These are phyloP conservation scores for Lophiostoma macrostomum DNA, from an alignment of 495 filamentous ascomycete genomes.

Conservation along the genomic window DNA sequence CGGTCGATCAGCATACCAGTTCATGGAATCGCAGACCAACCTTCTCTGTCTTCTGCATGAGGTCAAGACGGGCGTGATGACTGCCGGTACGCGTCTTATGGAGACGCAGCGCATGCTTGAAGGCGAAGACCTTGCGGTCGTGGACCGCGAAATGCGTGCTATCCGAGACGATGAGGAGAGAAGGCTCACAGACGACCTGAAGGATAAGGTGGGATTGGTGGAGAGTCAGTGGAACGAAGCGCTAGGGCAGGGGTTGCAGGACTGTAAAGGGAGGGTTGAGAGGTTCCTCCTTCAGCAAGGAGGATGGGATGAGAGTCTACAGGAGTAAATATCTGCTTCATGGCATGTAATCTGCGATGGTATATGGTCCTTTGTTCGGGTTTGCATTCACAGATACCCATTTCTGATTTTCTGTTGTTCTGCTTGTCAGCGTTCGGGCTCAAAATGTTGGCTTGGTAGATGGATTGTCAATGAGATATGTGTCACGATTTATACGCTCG, in stretches of 20 bases:
- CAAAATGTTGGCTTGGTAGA: no score
- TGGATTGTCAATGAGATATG: no score
- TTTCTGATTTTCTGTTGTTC: no score
- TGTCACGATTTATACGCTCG: no score
- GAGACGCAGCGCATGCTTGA: conserved; percentile 56
- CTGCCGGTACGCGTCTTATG: conserved; percentile 54
- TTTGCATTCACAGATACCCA: no score
- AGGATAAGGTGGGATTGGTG: conserved; percentile 84
- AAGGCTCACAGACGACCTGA: conserved; percentile 76
- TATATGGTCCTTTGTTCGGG: no score
- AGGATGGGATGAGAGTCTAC: conserved; percentile 45
- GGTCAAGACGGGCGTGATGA: conserved; percentile 74
- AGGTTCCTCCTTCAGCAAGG: conserved; percentile 35
- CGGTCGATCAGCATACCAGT: conserved; percentile 89
- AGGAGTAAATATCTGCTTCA: conserved; percentile 39
- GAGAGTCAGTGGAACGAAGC: conserved; percentile 83
- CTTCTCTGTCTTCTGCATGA: conserved; percentile 91
- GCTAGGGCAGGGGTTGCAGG: conserved; percentile 58
- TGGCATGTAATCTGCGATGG: no score
- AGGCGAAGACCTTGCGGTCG: conserved; percentile 52
- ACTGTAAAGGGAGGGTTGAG: conserved; percentile 48
- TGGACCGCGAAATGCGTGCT: conserved; percentile 56
- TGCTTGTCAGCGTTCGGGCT: no score
- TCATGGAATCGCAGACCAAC: conserved; percentile 92
- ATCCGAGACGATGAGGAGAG: conserved; percentile 63